phyloP scores from a whole-genome alignment of 1,139 yeast species.

The Yamadazyma kanchanaburiensis region DNA sequence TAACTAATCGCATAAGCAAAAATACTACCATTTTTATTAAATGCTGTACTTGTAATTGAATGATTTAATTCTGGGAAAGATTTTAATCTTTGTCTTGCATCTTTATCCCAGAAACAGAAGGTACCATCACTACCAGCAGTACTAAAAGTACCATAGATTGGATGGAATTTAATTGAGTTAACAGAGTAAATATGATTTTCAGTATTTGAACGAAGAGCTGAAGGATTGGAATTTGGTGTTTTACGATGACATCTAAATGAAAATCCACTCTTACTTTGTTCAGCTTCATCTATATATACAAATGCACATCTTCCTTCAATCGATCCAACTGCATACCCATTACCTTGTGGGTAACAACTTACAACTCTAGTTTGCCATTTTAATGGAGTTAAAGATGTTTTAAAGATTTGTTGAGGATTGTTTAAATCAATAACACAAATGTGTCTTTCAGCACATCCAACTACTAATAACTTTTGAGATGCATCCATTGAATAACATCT shows the following conservation, averaged over 20 bases:
- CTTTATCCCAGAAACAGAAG: conserved; percentile 95
- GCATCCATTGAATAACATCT: conserved; percentile 90
- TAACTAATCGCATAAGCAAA: conserved; percentile 92
- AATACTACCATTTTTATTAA: conserved; percentile 78
- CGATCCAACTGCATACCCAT: conserved; percentile 90
- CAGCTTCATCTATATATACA: conserved; percentile 83
- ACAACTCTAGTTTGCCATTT: conserved; percentile 87
- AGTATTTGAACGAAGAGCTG: conserved; percentile 28
- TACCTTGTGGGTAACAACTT: conserved; percentile 83
- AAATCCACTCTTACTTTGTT: conserved; percentile 71
- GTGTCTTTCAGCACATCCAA: conserved; percentile 90
- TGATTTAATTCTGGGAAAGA: conserved; percentile 73
- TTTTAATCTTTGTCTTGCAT: conserved; percentile 81
- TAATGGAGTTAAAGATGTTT: conserved; percentile 72
- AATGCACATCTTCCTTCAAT: conserved; percentile 98
- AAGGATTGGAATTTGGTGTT: conserved; percentile 31
- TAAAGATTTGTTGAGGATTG: conserved; percentile 82
- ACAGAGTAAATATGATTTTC: conserved; percentile 70
- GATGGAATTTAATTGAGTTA: conserved; percentile 83
- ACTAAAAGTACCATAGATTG: conserved; percentile 82
- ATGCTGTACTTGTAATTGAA: conserved; percentile 73
- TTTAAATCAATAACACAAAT: conserved; percentile 72
- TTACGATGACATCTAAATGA: conserved; percentile 94
- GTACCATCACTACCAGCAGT: conserved; percentile 97
- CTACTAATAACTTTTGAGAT: conserved; percentile 76